phyloP scores from a whole-genome alignment of 208 protist species.

The Leishmania guyanensis region DNA sequence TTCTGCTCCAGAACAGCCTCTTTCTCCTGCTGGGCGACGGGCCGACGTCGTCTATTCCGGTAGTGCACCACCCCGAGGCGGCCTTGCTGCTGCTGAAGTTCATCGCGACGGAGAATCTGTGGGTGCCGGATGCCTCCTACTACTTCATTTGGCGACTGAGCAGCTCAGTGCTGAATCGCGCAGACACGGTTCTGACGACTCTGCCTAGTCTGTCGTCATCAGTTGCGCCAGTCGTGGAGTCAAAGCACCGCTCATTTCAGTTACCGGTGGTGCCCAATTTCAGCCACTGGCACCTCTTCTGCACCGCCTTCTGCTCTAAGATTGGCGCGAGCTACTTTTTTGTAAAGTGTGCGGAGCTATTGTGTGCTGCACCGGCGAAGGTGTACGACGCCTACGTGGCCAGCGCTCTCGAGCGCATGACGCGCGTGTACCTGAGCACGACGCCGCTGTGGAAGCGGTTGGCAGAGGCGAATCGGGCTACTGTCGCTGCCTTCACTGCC shows the following conservation, averaged over 20 bases:
- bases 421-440: constrained; percentile 29
- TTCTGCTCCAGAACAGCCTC: constrained; percentile 65
- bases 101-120: constrained; percentile 40
- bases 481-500: constrained; percentile 10
- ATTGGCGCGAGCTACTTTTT: constrained; percentile 68
- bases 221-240: background rate
- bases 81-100: constrained; percentile 47
- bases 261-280: constrained; percentile 35
- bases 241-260: constrained; percentile 10
- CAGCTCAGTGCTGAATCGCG: constrained; percentile 31
- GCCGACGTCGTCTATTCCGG: constrained; percentile 19
- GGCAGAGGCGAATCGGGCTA: constrained; percentile 24
- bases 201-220: constrained; percentile 12
- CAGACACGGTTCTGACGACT: constrained; percentile 18
- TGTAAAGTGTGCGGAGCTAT: constrained; percentile 57
- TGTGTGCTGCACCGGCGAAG: constrained; percentile 43
- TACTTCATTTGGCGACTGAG: constrained; percentile 37
- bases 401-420: constrained; percentile 32
- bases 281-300: constrained; percentile 79
- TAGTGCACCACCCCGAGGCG: constrained; percentile 45
- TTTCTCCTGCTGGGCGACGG: constrained; percentile 46
- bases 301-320: constrained; percentile 57
- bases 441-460: constrained; percentile 30
- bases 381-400: constrained; percentile 40
- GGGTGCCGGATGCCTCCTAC: constrained; percentile 34